phyloP scores from a whole-genome alignment of 2,329 filamentous ascomycete species.

The Reticulascus tulasneorum region DNA sequence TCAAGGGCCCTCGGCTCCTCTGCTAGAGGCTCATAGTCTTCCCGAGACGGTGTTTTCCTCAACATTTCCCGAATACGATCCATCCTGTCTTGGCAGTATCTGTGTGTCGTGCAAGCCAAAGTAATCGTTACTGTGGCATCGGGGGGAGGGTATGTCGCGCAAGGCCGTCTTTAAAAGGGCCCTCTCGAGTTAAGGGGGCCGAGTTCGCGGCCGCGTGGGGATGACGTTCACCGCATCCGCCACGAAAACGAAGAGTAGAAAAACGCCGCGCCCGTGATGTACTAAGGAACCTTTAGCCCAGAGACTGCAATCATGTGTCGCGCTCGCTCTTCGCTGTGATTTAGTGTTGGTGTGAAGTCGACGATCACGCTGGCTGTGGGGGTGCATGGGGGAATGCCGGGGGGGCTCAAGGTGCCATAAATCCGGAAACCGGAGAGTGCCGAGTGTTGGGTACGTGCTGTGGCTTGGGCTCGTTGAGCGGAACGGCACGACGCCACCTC shows the following conservation, averaged over 20 bases:
- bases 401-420: slow-evolving; percentile 1
- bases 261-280: not conserved
- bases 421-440: slow-evolving; percentile 6
- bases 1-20: slow-evolving; percentile 21
- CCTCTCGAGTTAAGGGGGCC: not conserved
- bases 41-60: slow-evolving; percentile 6
- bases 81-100: slow-evolving; percentile 1
- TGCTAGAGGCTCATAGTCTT: slow-evolving; percentile 21
- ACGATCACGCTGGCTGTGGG: slow-evolving; percentile 11
- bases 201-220: not conserved
- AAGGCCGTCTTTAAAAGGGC: not conserved
- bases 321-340: slow-evolving; percentile 8
- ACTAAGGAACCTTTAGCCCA: not conserved
- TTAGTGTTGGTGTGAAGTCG: slow-evolving; percentile 7
- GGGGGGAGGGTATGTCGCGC: not conserved
- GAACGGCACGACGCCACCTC: too few species aligned
- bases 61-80: slow-evolving; percentile 12
- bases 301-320: slow-evolving; percentile 11
- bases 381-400: slow-evolving; percentile 1
- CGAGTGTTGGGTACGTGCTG: too few species aligned
- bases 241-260: not conserved
- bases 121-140: too few species aligned
- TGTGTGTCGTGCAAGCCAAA: not conserved
- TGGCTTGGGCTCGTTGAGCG: too few species aligned
- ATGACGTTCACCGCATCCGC: not conserved